Percentiles rank a stretch among this genome's conserved stretches.
These are phyloP conservation scores for Trypanosomatidae sp. DNA, from an alignment of 208 protist genomes.

Conservation along the genomic window DNA sequence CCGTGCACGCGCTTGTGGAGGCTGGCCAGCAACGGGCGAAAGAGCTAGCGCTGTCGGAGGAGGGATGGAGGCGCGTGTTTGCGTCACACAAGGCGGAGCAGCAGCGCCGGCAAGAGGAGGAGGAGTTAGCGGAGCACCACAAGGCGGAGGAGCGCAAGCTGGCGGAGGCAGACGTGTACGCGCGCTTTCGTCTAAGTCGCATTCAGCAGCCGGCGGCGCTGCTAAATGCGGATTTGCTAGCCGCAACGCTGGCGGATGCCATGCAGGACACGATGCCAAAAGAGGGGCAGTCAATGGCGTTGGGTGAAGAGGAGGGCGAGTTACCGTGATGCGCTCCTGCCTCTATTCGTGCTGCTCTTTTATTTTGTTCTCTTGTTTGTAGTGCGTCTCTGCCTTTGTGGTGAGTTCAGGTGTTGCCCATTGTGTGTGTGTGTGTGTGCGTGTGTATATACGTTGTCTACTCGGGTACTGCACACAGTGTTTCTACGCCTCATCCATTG, in stretches of 20 bases:
- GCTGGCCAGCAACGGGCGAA: conserved; percentile 39
- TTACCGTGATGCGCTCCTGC: background rate
- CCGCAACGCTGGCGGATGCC: conserved; percentile 21
- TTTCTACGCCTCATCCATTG: background rate
- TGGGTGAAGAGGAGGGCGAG: background rate
- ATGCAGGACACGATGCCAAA: conserved; percentile 5
- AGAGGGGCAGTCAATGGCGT: background rate
- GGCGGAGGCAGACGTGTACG: conserved; percentile 38
- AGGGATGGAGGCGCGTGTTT: conserved; percentile 52
- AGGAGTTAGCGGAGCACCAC: conserved; percentile 33
- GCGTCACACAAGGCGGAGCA: conserved; percentile 42
- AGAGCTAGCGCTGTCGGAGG: conserved; percentile 39
- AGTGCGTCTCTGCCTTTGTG: background rate
- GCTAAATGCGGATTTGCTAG: conserved; percentile 21
- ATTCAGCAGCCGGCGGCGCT: conserved; percentile 25
- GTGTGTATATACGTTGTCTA: background rate
- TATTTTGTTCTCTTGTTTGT: background rate
- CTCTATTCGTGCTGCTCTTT: background rate
- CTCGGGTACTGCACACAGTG: background rate
- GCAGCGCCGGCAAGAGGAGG: conserved; percentile 32
- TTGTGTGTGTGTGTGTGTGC: too few relatives aligned
- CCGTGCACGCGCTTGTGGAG: conserved; percentile 43
- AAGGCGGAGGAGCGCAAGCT: conserved; percentile 36
- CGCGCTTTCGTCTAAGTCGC: conserved; percentile 31
- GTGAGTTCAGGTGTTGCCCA: background rate